A percentile compares a stretch with the other conserved stretches of the same genome.
These are phyloP conservation scores for Atkinsonella texensis DNA, from an alignment of 2,329 filamentous ascomycete species.

Conservation along the genomic window DNA sequence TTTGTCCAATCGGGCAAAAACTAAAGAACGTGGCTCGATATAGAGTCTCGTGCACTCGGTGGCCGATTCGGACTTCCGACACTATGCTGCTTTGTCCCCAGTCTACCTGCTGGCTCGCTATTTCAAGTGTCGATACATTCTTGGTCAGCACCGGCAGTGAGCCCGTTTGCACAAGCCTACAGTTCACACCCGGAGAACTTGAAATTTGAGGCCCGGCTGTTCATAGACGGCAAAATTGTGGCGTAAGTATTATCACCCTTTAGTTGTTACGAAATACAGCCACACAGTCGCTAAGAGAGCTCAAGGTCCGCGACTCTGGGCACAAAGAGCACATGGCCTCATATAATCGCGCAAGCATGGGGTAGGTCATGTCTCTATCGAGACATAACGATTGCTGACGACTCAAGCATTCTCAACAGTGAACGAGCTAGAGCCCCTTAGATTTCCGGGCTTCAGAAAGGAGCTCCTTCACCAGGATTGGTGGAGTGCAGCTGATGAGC, in stretches of 20 bases:
- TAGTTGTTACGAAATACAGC: too few relatives aligned
- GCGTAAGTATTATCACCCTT: slow-evolving; percentile 30
- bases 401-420: slow-evolving; percentile 37
- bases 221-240: slow-evolving; percentile 53
- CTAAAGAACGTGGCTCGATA: too few relatives aligned
- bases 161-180: slow-evolving; percentile 42
- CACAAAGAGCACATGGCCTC: slow-evolving; percentile 37
- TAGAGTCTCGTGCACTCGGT: slow-evolving; percentile 41
- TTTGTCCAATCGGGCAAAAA: not conserved
- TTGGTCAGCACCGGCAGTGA: slow-evolving; percentile 52
- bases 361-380: slow-evolving; percentile 18
- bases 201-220: slow-evolving; percentile 53
- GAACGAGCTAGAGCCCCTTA: slow-evolving; percentile 48
- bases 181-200: slow-evolving; percentile 44
- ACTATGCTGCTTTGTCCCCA: slow-evolving; percentile 61
- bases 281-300: not conserved
- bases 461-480: slow-evolving; percentile 56
- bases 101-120: slow-evolving; percentile 40
- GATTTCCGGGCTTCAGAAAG: slow-evolving; percentile 60
- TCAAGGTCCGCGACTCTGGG: slow-evolving; percentile 43
- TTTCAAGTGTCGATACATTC: slow-evolving; percentile 68
- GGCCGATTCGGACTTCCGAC: slow-evolving; percentile 44
- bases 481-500: slow-evolving; percentile 59
- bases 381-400: slow-evolving; percentile 11
- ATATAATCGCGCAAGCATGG: slow-evolving; percentile 33